Evolutionary conservation across 2,329 filamentous ascomycete species (phyloP).

Genomic region (Clonostachys sp.): DNA sequence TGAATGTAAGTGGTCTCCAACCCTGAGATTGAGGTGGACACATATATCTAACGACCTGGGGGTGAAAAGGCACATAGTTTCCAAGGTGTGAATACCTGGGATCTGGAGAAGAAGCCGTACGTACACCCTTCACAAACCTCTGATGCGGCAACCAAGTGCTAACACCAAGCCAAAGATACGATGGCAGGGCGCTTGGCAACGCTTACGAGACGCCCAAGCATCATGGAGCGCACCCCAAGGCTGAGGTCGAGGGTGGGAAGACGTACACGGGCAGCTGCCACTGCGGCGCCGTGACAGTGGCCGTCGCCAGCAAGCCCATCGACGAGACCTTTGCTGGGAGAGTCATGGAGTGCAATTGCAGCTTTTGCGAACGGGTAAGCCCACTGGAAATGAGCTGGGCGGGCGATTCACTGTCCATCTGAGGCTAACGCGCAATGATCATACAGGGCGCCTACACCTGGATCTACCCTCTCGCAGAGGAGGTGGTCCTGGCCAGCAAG

Average conservation of each 20-base stretch:
- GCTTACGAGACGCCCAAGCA: conserved; percentile 27
- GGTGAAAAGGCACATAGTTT: conserved; percentile 29
- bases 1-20: no score
- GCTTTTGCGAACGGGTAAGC: conserved; percentile 37
- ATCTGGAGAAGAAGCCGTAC: conserved; percentile 27
- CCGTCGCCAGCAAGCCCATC: conserved; percentile 34
- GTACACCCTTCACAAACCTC: conserved; percentile 5
- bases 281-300: conserved; percentile 42
- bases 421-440: neutral
- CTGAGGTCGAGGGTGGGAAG: conserved; percentile 26
- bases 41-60: neutral
- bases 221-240: conserved; percentile 32
- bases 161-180: conserved; percentile 2
- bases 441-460: conserved; percentile 35
- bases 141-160: neutral
- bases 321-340: conserved; percentile 25
- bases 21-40: conserved; percentile 5
- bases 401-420: neutral
- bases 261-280: conserved; percentile 47
- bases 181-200: conserved; percentile 25
- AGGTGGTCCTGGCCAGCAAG: conserved; percentile 32
- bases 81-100: conserved; percentile 37
- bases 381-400: neutral
- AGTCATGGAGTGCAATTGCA: conserved; percentile 43
- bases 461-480: conserved; percentile 32